Evolutionary conservation across 2,329 filamentous ascomycete genomes (phyloP), one percentile per base, ranked within the genome.

Genomic region (Cladosporium sp.): DNA sequence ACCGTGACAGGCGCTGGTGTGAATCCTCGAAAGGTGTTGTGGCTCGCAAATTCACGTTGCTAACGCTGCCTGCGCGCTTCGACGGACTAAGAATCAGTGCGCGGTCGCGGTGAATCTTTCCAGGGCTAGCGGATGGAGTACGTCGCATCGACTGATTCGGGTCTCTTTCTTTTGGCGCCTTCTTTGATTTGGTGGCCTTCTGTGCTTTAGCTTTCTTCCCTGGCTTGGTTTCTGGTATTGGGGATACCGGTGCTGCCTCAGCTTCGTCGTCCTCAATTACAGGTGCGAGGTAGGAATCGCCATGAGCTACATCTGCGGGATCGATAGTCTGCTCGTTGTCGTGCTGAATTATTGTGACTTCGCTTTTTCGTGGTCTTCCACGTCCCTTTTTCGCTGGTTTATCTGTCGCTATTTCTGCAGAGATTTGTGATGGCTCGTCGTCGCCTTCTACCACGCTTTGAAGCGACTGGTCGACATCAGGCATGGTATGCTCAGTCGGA

Each of bases 1-100:
- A 94, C 63, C 92, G 88, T n/a, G 85, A 85, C 59, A 89, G 91
- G 53, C 83, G 85, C 32, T 82, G 82, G 67, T 86, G 81, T 28
- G 79, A 81, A 62, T 88, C 83, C 48, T 78, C 76, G 16, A 73
- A 72, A 7, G 78, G 78, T 25, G 78, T 80, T 30, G 70, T 72
- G 14, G 76, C 73, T 54, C 78, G 78, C 7, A 79, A 70, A 51
- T 73, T 70, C 25, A 76, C 74, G 54, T 77, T 74, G 66, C 72
- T 75, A 65, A 74, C 72, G n/a, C 66, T 67, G 21, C 30, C 39
- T 53, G 62, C 56, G 21, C 64, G 64, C 53, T 69, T 67, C 6
- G 53, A 49, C 62, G 62, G 62, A 53, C 53, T 64, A 54, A 18
- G 49, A 21, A 23, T 30, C 48, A 43, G 18, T 10, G 30, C 23